Evolutionary conservation across 2,329 filamentous ascomycete species (phyloP).

Genomic region (Boeremia exigua): DNA sequence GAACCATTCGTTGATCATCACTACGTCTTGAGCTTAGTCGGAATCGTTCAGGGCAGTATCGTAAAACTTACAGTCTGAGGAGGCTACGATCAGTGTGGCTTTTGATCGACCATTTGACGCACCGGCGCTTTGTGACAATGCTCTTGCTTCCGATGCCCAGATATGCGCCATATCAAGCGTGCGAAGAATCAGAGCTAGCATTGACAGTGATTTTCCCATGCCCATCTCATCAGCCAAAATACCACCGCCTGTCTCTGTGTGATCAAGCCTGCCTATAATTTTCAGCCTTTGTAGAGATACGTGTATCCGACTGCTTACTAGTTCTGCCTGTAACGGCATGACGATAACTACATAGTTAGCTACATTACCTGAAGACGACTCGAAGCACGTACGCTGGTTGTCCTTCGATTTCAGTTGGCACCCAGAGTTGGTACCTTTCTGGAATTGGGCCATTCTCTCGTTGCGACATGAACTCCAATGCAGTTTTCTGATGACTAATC

Average conservation of each 20-base stretch:
- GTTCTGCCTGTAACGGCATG: constrained; percentile 51
- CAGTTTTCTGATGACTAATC: constrained; percentile 34
- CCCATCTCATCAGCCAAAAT: constrained; percentile 69
- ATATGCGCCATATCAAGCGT: constrained; percentile 47
- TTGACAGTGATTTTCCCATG: constrained; percentile 63
- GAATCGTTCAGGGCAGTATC: constrained; percentile 19
- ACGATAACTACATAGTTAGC: constrained; percentile 35
- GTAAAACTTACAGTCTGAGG: constrained; percentile 29
- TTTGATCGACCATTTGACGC: constrained; percentile 16
- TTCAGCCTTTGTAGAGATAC: neutral
- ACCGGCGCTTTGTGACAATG: neutral
- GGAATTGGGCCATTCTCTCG: constrained; percentile 42
- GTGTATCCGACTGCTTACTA: constrained; percentile 5
- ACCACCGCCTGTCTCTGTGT: constrained; percentile 48
- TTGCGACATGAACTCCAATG: constrained; percentile 38
- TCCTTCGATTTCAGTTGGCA: constrained; percentile 24
- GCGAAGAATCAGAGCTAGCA: constrained; percentile 57
- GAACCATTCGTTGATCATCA: constrained; percentile 44
- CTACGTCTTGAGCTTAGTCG: neutral
- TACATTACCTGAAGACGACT: neutral
- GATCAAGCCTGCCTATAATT: constrained; percentile 13
- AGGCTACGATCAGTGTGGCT: constrained; percentile 39
- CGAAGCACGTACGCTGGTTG: constrained; percentile 22
- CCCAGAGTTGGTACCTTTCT: constrained; percentile 37
- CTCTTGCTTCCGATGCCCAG: constrained; percentile 39